Evolutionary conservation across 345 rosid species (phyloP), one percentile per base, ranked within the genome.

Genomic region (Arabidopsis arenosa): DNA sequence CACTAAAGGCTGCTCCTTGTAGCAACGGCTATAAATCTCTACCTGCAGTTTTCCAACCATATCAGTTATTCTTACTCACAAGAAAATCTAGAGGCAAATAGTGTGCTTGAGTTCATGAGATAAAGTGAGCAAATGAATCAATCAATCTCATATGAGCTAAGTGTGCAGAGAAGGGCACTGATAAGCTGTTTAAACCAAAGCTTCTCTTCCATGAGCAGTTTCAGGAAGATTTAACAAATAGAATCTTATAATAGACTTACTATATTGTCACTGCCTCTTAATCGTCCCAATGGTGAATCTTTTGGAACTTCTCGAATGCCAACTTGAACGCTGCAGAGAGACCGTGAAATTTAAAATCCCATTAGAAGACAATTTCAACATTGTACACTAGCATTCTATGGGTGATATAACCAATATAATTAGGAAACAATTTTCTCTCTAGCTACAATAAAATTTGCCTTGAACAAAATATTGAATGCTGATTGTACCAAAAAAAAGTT

Each of bases 251-350:
- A 41, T 15, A 63, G 39, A 49, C 86, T 79, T 84, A 92, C 98
- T 83, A 90, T 88, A 45, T 94, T 94, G 76, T 94, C 98, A 68
- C 98, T 92, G 81, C 98, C 98, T 76, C 88, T 84, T 85, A 92
- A 64, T 79, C 98, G 83, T 78, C 98, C 98, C 84, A 92, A 57
- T 53, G 98, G 80, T 7, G 96, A 90, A 63, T 85, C 85, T 82
- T 79, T 87, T 2, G 96, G 74, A 70, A 94, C 89, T 80, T 94
- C 98, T 84, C 89, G 89, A 80, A 94, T 85, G 55, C 98, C 98
- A 66, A 94, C 98, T 63, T 85, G 86, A 80, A 93, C 89, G 53
- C 98, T 94, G 75, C 73, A 73, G 23, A 73, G 75, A 66, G 53
- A 51, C 23, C 12, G 18, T 30, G 30, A 66, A 59, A 15, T 66